Conservation (phyloP, 805 yeast species). For the Suhomyces sp. region DNA sequence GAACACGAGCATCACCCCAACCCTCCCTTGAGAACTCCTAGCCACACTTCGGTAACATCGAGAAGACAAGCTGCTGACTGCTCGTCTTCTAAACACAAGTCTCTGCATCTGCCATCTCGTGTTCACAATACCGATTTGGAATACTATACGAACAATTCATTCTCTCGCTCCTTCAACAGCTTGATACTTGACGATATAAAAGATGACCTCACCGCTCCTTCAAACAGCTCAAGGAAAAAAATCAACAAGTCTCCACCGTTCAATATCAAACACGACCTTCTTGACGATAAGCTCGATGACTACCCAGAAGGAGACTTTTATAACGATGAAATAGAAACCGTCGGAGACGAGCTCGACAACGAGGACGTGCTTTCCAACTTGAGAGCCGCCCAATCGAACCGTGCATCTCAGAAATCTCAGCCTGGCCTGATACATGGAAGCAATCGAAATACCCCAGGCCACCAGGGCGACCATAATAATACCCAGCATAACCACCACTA, state of each 20-base stretch:
- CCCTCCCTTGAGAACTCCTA: conserved; percentile 1
- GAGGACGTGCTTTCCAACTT: conserved; percentile 3
- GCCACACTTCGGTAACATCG: neutral
- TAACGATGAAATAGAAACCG: conserved; percentile 3
- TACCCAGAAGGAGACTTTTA: conserved; percentile 17
- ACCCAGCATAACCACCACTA: neutral
- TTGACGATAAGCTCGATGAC: conserved; percentile 21
- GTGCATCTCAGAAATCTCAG: neutral
- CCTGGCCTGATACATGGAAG: no score
- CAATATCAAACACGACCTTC: conserved; percentile 32
- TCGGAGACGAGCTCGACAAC: conserved; percentile 4
- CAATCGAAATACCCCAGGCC: neutral
- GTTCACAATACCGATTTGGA: conserved; percentile 20
- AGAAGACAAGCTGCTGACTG: neutral
- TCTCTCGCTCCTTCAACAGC: conserved; percentile 42
- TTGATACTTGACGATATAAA: conserved; percentile 38
- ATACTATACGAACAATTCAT: conserved; percentile 37
- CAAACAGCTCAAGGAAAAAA: conserved; percentile 8
- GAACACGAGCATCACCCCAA: neutral
- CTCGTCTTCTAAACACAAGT: neutral
- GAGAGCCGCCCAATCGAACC: neutral
- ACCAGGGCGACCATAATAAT: neutral
- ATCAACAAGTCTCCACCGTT: conserved; percentile 43
- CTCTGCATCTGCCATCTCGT: conserved; percentile 6
- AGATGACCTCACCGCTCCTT: conserved; percentile 13